Evolutionary conservation across 2,329 filamentous ascomycete species (phyloP).

Genomic region (Gliomastix tumulicola): DNA sequence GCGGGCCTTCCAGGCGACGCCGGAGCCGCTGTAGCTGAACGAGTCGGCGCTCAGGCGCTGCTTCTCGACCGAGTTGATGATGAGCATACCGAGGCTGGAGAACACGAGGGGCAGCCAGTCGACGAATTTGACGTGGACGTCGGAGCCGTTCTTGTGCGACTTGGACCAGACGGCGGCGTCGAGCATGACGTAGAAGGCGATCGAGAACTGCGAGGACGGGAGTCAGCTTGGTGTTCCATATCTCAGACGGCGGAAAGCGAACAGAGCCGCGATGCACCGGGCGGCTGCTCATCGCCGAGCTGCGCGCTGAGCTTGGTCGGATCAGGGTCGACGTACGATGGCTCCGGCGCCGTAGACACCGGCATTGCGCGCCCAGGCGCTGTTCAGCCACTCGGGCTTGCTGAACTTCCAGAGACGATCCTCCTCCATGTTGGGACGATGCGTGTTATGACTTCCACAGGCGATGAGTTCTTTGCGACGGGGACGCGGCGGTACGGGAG

Average conservation of each 20-base stretch:
- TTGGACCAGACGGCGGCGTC: conserved; percentile 63
- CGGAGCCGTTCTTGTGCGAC: conserved; percentile 49
- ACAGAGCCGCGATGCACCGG: too few relatives aligned
- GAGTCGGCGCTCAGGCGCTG: conserved; percentile 55
- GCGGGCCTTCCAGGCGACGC: conserved; percentile 62
- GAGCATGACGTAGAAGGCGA: conserved; percentile 63
- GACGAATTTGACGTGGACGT: conserved; percentile 56
- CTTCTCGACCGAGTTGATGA: conserved; percentile 66
- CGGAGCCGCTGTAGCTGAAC: conserved; percentile 54
- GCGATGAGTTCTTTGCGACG: too few relatives aligned
- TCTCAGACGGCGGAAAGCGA: too few relatives aligned
- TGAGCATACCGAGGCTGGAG: conserved; percentile 60
- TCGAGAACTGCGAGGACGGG: conserved; percentile 47
- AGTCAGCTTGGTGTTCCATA: too few relatives aligned
- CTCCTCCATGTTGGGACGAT: conserved; percentile 45
- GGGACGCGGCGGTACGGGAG: too few relatives aligned
- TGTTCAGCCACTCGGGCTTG: conserved; percentile 61
- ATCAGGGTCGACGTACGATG: conserved; percentile 45
- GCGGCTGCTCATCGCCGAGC: too few relatives aligned
- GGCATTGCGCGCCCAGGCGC: conserved; percentile 53
- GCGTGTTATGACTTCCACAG: too few relatives aligned
- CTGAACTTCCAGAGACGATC: conserved; percentile 62
- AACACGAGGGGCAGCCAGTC: conserved; percentile 67
- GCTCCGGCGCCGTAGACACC: conserved; percentile 58
- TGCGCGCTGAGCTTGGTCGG: too few relatives aligned